Evolutionary conservation across 2,329 filamentous ascomycete genomes (phyloP).

Genomic region (Pseudogymnoascus sp.): DNA sequence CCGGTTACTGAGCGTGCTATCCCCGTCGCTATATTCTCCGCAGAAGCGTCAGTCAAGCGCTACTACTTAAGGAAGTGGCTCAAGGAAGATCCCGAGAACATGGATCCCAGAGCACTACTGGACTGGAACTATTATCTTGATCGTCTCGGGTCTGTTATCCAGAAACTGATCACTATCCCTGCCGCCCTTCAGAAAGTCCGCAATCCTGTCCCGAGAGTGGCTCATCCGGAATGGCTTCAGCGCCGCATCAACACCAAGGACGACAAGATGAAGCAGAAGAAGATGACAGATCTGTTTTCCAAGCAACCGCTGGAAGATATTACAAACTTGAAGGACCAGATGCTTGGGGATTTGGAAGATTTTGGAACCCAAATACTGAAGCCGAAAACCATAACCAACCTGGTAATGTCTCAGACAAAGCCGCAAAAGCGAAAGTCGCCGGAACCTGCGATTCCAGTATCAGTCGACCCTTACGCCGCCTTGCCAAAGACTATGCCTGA

Average conservation of each 20-base stretch:
- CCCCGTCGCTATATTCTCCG: slow-evolving; percentile 94
- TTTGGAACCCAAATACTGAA: slow-evolving; percentile 63
- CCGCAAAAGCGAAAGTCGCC: slow-evolving; percentile 67
- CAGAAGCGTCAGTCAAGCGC: slow-evolving; percentile 79
- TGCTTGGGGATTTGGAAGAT: slow-evolving; percentile 69
- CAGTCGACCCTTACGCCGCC: slow-evolving; percentile 69
- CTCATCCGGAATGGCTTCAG: slow-evolving; percentile 95
- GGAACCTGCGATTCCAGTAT: slow-evolving; percentile 52
- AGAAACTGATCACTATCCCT: slow-evolving; percentile 98
- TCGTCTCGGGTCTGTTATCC: slow-evolving; percentile 90
- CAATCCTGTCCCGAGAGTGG: slow-evolving; percentile 88
- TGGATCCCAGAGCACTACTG: slow-evolving; percentile 80
- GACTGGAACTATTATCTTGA: slow-evolving; percentile 98
- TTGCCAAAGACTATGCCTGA: slow-evolving; percentile 78
- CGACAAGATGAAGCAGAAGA: slow-evolving; percentile 96
- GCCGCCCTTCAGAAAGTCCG: slow-evolving; percentile 89
- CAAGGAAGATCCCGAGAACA: slow-evolving; percentile 82
- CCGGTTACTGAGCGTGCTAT: slow-evolving; percentile 92
- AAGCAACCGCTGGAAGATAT: slow-evolving; percentile 68
- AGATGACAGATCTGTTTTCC: slow-evolving; percentile 86
- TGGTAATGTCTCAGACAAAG: slow-evolving; percentile 42
- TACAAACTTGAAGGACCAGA: slow-evolving; percentile 52
- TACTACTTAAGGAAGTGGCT: slow-evolving; percentile 92
- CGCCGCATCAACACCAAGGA: slow-evolving; percentile 90
- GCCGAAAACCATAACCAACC: slow-evolving; percentile 49